Conservation (phyloP, 805 yeast species). For the Clavispora carvajalis region DNA sequence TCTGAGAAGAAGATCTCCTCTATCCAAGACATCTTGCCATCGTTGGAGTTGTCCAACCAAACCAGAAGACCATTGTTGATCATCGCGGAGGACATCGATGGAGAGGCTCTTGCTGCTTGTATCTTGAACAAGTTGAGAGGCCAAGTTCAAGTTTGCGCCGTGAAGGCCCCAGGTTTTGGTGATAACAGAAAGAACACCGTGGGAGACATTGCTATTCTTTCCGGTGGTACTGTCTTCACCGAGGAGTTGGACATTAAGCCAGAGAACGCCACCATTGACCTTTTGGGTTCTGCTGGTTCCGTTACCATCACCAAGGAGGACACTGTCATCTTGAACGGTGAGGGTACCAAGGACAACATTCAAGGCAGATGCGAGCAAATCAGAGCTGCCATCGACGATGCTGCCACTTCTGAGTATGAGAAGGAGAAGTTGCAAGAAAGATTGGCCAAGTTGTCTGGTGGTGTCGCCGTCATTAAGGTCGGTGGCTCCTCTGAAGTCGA, state of each 20-base stretch:
- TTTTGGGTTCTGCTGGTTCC: slow-evolving; percentile 88
- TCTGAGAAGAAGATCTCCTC: slow-evolving; percentile 91
- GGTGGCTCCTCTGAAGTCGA: slow-evolving; percentile 97
- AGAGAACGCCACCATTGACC: slow-evolving; percentile 85
- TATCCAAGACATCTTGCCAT: slow-evolving; percentile 86
- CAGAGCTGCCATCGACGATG: slow-evolving; percentile 70
- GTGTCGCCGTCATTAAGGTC: slow-evolving; percentile 96
- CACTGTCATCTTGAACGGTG: slow-evolving; percentile 89
- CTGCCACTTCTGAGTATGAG: slow-evolving; percentile 84
- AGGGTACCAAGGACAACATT: slow-evolving; percentile 77
- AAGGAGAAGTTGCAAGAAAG: slow-evolving; percentile 96
- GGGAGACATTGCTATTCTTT: slow-evolving; percentile 90
- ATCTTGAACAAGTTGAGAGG: slow-evolving; percentile 96
- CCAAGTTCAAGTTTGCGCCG: slow-evolving; percentile 95
- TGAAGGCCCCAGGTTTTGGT: slow-evolving; percentile 98
- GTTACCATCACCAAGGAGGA: slow-evolving; percentile 93
- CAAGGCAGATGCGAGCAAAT: slow-evolving; percentile 90
- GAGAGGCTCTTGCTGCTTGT: slow-evolving; percentile 98
- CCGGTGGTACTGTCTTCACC: slow-evolving; percentile 89
- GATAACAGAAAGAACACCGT: slow-evolving; percentile 96
- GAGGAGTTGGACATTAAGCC: slow-evolving; percentile 95
- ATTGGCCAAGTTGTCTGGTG: slow-evolving; percentile 93
- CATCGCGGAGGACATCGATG: slow-evolving; percentile 93
- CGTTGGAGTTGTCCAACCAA: slow-evolving; percentile 89
- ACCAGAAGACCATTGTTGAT: slow-evolving; percentile 88